Base-by-base conservation (phyloP, 83 land plant species). In the Picea abies region DNA sequence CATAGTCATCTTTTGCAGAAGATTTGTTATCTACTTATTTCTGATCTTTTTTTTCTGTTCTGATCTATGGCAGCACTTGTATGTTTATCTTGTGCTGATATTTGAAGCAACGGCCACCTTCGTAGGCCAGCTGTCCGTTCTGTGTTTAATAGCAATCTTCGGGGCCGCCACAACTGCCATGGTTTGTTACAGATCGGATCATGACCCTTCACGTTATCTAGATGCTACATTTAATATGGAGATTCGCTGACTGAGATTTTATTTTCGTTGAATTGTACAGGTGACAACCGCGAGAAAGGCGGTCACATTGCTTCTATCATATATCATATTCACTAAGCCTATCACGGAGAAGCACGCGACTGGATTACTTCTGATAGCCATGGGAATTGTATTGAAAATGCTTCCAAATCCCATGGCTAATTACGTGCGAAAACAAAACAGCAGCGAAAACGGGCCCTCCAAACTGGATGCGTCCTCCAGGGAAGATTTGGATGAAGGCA, bases 151-250 rank as follows among this genome's bases (percentile, higher is more conserved):
- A 20, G 95, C 98, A 61, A 62, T 97, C 26, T 97, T 97, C 56
- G 98, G 99, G 2, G 99, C 98, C 37, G 99, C 99, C 6, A 97
- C 95, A 37, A 96, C 99, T 25, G 98, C 99, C 61, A 94, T 97
- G 98, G 99, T 97, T 22, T 22, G 70, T 26, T 67, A 67, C 70
- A 22, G 70, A 22, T 67, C 23, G 9, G 70, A 67, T 22, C 11
- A 67, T 3, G 15, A 19, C 3, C 2, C 11, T 67, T 22, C 70
- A 19, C 0, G 70, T 26, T 8, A 22, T 67, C 70, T 10, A 67
- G 4, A 67, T 67, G 23, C 14, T 52, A 10, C 10, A 10, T 52
- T 52, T 52, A 52, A 11, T 52, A 52, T 11, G 56, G 41, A 22
- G 70, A 22, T 67, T 22, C 5, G 70, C 70, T 67, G 19, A 22